A percentile compares a stretch with the other conserved stretches of the same genome.
Conservation (phyloP, 257 asterid species). For the Linderniella brevidens region DNA sequence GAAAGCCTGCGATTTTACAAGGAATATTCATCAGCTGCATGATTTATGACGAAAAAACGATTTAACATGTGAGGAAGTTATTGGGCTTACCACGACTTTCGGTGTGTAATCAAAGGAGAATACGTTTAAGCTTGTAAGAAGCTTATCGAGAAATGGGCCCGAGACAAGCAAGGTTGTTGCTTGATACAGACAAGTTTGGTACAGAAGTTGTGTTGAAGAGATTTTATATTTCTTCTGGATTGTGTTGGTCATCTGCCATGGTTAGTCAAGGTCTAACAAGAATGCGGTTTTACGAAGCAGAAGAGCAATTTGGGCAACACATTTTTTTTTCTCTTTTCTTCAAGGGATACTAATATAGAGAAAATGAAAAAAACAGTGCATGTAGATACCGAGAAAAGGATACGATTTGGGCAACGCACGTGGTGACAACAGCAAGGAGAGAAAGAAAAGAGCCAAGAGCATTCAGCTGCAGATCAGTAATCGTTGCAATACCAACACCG, state of each 20-base stretch:
- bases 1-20: slow-evolving; percentile 25
- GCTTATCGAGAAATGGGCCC: slow-evolving; percentile 71
- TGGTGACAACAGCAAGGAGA: slow-evolving; percentile 67
- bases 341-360: neutral
- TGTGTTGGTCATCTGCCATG: slow-evolving; percentile 81
- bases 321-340: slow-evolving; percentile 3
- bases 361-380: slow-evolving; percentile 7
- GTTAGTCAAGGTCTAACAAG: slow-evolving; percentile 1
- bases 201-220: slow-evolving; percentile 79
- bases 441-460: slow-evolving; percentile 63
- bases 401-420: slow-evolving; percentile 89
- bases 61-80: neutral
- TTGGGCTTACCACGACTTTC: slow-evolving; percentile 44
- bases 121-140: slow-evolving; percentile 57
- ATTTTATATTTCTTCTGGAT: slow-evolving; percentile 76
- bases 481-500: slow-evolving; percentile 87
- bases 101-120: slow-evolving; percentile 65
- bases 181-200: slow-evolving; percentile 77
- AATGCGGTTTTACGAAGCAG: slow-evolving; percentile 9
- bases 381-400: slow-evolving; percentile 28
- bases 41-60: no score
- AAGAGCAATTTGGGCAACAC: no score
- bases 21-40: no score
- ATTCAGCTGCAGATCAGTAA: slow-evolving; percentile 88
- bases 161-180: slow-evolving; percentile 59